Conservation (phyloP, 2,329 filamentous ascomycete genomes). For the Dactylellina leptospora region DNA sequence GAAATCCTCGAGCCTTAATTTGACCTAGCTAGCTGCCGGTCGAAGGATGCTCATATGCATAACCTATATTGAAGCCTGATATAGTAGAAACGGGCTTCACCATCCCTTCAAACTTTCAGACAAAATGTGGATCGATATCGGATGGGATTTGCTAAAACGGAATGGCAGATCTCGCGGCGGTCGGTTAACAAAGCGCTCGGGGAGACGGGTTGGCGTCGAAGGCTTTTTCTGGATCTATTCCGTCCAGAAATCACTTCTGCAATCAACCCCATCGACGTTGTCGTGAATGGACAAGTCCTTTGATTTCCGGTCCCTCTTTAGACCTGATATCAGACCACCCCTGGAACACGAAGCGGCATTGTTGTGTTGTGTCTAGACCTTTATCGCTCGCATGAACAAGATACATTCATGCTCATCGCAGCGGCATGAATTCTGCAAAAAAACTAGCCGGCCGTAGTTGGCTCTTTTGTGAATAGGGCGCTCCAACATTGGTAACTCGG, state of each 20-base stretch:
- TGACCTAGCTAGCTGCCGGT: no score
- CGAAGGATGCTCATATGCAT: slow-evolving; percentile 4
- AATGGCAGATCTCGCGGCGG: neutral
- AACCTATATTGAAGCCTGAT: neutral
- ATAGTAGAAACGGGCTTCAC: neutral
- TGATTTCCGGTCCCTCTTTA: no score
- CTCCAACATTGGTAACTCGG: no score
- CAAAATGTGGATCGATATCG: neutral
- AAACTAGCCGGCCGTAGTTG: no score
- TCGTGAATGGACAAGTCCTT: no score
- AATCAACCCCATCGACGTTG: neutral
- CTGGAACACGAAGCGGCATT: no score
- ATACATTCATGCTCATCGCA: no score
- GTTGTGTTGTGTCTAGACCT: no score
- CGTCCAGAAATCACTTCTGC: neutral
- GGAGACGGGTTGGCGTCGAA: slow-evolving; percentile 21
- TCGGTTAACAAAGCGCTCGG: slow-evolving; percentile 28
- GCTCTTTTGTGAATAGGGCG: no score
- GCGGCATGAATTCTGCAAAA: no score
- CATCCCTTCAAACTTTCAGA: neutral
- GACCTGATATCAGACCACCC: no score
- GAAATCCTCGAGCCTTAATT: slow-evolving; percentile 11
- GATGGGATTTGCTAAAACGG: neutral
- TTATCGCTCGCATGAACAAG: no score
- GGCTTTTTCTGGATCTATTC: slow-evolving; percentile 27